A percentile compares a stretch with the other conserved stretches of the same genome.
phyloP scores from a whole-genome alignment of 2,329 filamentous ascomycete species.

The Aaosphaeria arxii region DNA sequence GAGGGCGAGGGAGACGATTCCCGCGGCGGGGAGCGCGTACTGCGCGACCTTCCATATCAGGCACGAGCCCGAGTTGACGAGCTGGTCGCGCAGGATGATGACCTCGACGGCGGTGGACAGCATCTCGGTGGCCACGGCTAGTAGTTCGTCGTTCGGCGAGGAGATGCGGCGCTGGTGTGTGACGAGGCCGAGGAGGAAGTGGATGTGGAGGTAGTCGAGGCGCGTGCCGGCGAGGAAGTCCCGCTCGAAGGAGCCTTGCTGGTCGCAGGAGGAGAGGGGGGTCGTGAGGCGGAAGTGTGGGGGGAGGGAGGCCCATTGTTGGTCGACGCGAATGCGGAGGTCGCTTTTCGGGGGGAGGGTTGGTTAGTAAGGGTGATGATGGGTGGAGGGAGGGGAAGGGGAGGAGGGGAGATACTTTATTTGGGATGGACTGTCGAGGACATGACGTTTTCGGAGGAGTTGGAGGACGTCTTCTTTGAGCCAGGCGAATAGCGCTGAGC shows the following conservation, averaged over 20 bases:
- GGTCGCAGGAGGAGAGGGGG: neutral
- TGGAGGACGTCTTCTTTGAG: too few relatives aligned
- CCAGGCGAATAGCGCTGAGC: too few relatives aligned
- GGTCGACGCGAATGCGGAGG: too few relatives aligned
- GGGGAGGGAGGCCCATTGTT: neutral
- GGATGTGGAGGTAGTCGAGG: neutral
- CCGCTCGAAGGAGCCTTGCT: neutral
- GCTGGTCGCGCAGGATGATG: neutral
- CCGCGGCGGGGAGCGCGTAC: slow-evolving; percentile 34
- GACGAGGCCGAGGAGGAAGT: neutral
- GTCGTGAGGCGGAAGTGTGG: neutral
- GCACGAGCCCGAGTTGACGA: neutral
- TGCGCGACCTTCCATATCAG: slow-evolving; percentile 14
- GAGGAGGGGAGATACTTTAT: too few relatives aligned
- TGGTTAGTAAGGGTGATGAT: too few relatives aligned
- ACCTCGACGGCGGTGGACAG: neutral
- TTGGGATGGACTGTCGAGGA: too few relatives aligned
- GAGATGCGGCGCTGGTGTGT: too few relatives aligned
- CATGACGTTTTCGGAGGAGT: too few relatives aligned
- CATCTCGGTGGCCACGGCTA: neutral
- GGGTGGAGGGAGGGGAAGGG: too few relatives aligned
- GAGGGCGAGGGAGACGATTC: slow-evolving; percentile 26
- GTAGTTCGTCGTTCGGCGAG: too few relatives aligned
- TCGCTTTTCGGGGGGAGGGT: too few relatives aligned
- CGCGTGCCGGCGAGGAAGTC: neutral